These are phyloP conservation scores for Ophiostoma perfectum DNA, from an alignment of 2,329 filamentous ascomycete species.

Conservation along the genomic window DNA sequence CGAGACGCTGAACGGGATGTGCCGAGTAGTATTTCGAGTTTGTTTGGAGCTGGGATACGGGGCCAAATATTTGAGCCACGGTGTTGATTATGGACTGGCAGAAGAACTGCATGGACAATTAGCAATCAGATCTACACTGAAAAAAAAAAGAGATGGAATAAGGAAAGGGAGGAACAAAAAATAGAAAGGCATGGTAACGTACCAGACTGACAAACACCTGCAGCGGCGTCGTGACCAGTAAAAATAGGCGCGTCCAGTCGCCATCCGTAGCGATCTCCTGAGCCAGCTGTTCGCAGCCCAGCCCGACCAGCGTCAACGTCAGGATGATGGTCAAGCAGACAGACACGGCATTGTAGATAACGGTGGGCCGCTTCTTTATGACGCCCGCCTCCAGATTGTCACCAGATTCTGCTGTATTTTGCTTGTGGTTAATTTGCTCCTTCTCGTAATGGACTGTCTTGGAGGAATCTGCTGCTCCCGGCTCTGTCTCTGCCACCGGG, in stretches of 20 bases:
- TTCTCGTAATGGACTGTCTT: neutral
- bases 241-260: constrained; percentile 56
- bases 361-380: constrained; percentile 55
- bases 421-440: neutral
- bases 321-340: constrained; percentile 62
- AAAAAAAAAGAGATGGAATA: too few species aligned
- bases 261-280: constrained; percentile 33
- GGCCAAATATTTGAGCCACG: constrained; percentile 68
- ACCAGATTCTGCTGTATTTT: neutral
- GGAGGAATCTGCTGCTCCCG: neutral
- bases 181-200: neutral
- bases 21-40: constrained; percentile 83
- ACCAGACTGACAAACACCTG: constrained; percentile 17
- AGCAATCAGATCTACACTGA: neutral
- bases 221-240: constrained; percentile 54
- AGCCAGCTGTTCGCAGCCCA: constrained; percentile 15
- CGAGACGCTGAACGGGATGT: constrained; percentile 33
- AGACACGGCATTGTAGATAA: constrained; percentile 64
- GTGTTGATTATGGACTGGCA: constrained; percentile 76
- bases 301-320: constrained; percentile 35
- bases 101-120: constrained; percentile 60
- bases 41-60: constrained; percentile 62
- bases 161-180: too few species aligned
- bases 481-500: neutral
- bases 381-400: neutral